Conservation (phyloP, 768 basidiomycete species). For the Podaxis sp. region DNA sequence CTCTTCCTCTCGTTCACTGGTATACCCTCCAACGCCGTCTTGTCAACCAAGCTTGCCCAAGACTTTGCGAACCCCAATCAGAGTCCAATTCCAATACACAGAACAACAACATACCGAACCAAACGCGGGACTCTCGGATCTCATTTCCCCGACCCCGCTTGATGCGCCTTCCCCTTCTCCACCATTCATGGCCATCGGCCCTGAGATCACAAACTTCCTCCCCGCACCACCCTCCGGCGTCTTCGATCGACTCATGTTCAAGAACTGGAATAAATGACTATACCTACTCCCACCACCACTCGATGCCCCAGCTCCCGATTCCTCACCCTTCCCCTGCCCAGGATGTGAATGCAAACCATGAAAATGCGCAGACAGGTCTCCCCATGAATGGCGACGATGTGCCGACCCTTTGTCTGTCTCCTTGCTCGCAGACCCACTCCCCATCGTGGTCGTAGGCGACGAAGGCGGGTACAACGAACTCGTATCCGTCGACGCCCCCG, state of each 20-base stretch:
- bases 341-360: slow-evolving; percentile 3
- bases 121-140: slow-evolving; percentile 60
- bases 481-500: slow-evolving; percentile 35
- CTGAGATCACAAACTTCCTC: slow-evolving; percentile 62
- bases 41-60: slow-evolving; percentile 92
- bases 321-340: slow-evolving; percentile 4
- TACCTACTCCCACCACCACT: slow-evolving; percentile 30
- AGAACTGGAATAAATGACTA: slow-evolving; percentile 57
- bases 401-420: background rate
- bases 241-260: slow-evolving; percentile 48
- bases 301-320: slow-evolving; percentile 7
- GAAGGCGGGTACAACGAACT: slow-evolving; percentile 24
- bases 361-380: slow-evolving; percentile 14
- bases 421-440: slow-evolving; percentile 17
- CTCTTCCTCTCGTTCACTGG: slow-evolving; percentile 76
- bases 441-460: slow-evolving; percentile 39
- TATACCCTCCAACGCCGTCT: slow-evolving; percentile 77
- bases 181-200: slow-evolving; percentile 48
- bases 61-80: slow-evolving; percentile 43
- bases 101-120: slow-evolving; percentile 50
- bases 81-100: background rate
- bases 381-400: background rate
- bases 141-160: slow-evolving; percentile 26
- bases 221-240: slow-evolving; percentile 39
- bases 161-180: background rate